Evolutionary conservation across 495 filamentous ascomycete genomes (phyloP).

Genomic region (Cryomyces minteri): DNA sequence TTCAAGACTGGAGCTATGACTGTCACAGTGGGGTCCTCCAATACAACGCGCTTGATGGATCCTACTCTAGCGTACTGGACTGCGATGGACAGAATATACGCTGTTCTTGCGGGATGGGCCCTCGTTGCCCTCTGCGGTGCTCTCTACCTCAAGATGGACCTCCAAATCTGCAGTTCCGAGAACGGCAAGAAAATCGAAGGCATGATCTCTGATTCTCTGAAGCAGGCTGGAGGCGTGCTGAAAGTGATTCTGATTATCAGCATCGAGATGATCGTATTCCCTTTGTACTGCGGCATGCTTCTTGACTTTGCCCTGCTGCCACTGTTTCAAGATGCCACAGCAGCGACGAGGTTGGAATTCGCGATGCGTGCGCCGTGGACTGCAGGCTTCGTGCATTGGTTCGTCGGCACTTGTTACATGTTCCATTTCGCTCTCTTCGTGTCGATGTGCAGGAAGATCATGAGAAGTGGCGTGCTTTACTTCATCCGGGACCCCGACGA

Average conservation of each 20-base stretch:
- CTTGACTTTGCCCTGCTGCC: conserved; percentile 74
- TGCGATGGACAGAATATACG: conserved; percentile 55
- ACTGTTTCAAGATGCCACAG: conserved; percentile 60
- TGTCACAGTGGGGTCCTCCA: not conserved
- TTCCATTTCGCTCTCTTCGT: conserved; percentile 99
- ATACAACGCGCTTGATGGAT: conserved; percentile 20
- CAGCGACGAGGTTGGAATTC: conserved; percentile 58
- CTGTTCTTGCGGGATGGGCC: conserved; percentile 64
- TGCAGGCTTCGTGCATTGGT: conserved; percentile 95
- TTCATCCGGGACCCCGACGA: conserved; percentile 99
- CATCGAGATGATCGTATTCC: conserved; percentile 97
- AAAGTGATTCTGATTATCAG: conserved; percentile 98
- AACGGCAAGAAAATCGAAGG: conserved; percentile 57
- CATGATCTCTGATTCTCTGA: conserved; percentile 59
- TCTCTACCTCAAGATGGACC: conserved; percentile 55
- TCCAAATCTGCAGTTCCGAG: conserved; percentile 42
- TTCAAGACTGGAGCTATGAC: not conserved
- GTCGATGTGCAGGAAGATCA: conserved; percentile 95
- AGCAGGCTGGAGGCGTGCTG: conserved; percentile 89
- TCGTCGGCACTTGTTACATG: conserved; percentile 98
- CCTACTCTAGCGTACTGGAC: conserved; percentile 57
- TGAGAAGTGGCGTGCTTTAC: conserved; percentile 85
- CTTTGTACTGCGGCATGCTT: conserved; percentile 82
- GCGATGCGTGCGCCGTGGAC: conserved; percentile 59
- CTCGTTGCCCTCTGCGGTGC: conserved; percentile 54